Evolutionary conservation across 257 asterid genomes (phyloP).

Genomic region (Plantago major): DNA sequence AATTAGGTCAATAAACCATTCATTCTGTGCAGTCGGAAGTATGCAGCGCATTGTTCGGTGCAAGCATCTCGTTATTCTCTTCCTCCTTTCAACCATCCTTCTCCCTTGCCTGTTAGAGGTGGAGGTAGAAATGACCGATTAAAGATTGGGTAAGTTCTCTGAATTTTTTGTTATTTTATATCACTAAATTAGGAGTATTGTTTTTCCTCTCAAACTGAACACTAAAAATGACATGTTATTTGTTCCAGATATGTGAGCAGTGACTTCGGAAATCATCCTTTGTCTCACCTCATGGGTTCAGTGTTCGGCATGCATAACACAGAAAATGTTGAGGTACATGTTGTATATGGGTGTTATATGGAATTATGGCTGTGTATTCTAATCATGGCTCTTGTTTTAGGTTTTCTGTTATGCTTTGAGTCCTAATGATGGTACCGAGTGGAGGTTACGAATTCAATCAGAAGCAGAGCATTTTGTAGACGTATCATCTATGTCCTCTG

Average conservation of each 20-base stretch:
- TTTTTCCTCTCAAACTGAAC: not conserved
- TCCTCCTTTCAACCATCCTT: slow-evolving; percentile 82
- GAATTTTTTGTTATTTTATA: not conserved
- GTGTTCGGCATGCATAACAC: slow-evolving; percentile 93
- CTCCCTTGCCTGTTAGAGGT: slow-evolving; percentile 62
- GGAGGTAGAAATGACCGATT: slow-evolving; percentile 66
- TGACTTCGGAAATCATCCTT: slow-evolving; percentile 97
- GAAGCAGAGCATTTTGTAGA: slow-evolving; percentile 93
- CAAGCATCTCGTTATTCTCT: slow-evolving; percentile 91
- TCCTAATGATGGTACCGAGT: slow-evolving; percentile 91
- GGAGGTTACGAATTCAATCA: slow-evolving; percentile 87
- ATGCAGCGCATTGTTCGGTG: slow-evolving; percentile 90
- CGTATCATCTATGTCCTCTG: slow-evolving; percentile 90
- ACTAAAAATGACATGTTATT: not conserved
- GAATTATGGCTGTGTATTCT: not conserved
- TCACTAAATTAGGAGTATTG: not conserved
- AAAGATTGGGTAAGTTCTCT: slow-evolving; percentile 69
- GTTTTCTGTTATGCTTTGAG: slow-evolving; percentile 96
- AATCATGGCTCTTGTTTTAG: slow-evolving; percentile 33
- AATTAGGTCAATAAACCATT: slow-evolving; percentile 6
- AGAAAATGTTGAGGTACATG: slow-evolving; percentile 75
- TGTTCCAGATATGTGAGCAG: slow-evolving; percentile 89
- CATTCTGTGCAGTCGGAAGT: slow-evolving; percentile 64
- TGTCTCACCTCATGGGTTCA: slow-evolving; percentile 98
- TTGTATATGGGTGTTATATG: not conserved